These are phyloP conservation scores for Hypoxylon perforatum DNA, from an alignment of 495 filamentous ascomycete genomes.

Conservation along the genomic window DNA sequence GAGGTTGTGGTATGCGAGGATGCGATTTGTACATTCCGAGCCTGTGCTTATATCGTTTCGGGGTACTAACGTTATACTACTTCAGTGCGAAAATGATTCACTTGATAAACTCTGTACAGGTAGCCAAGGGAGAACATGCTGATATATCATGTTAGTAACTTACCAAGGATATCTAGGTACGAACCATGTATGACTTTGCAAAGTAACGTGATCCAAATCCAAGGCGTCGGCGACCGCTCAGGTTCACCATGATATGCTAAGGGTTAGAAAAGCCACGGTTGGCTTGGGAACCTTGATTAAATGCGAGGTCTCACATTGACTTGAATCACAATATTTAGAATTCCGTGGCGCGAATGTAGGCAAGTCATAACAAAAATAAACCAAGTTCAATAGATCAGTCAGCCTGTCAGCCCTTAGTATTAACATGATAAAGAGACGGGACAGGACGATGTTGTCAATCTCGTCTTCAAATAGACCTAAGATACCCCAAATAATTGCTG, in stretches of 20 bases:
- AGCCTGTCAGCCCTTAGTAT: no score
- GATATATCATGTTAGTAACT: no score
- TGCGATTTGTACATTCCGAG: no score
- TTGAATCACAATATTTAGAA: background rate
- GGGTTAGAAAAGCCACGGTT: background rate
- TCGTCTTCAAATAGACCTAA: constrained; percentile 17
- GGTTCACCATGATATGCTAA: no score
- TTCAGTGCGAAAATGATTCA: no score
- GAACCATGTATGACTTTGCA: background rate
- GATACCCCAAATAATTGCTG: constrained; percentile 9
- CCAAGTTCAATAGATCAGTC: background rate
- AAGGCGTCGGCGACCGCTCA: background rate
- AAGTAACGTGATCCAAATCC: background rate
- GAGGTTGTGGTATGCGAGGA: no score
- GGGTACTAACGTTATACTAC: no score
- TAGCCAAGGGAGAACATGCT: no score
- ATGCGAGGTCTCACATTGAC: background rate
- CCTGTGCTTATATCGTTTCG: no score
- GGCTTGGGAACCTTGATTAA: background rate
- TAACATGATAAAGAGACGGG: background rate
- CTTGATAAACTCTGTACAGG: no score
- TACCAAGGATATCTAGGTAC: no score
- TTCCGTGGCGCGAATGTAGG: background rate
- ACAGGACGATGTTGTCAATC: background rate
- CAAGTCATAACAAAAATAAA: background rate